Evolutionary conservation across 2,329 filamentous ascomycete species (phyloP), one percentile per base, ranked within the genome.

Genomic region (Thelonectria olida): DNA sequence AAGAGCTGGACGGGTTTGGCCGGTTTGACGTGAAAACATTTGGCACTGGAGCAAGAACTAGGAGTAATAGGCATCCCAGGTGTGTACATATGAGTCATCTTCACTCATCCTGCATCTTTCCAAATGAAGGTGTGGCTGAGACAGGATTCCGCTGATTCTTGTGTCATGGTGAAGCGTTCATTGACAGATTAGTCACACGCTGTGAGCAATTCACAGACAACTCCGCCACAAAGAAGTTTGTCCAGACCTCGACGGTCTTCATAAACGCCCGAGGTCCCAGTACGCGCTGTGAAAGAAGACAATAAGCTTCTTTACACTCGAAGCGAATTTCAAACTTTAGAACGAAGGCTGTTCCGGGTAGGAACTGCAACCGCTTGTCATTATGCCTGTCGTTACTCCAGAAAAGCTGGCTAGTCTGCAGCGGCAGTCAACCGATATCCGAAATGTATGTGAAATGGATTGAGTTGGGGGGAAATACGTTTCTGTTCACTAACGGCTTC

Each of bases 341-440:
- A 53, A 23, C 51, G 41, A 47, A 15, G 49, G 42, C 25, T 41
- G 23, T 62, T 63, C 42, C 41, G 45, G 39, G 44, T 54, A 52
- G 28, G 19, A 49, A n/a, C 54, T 63, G 49, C 22, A 45, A 53
- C 42, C 23, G 42, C 39, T 53, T 60, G 51, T 54, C 79, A 85
- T 73, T 61, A 99, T 99, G 96, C 95, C 96, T 67, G 90, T 97
- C 68, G 93, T 99, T 69, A 91, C 88, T 66, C 89, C 94, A 66
- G 92, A 97, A 70, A 94, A 96, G 84, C 88, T 99, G 74, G 91
- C 96, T 70, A 88, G 89, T 78, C 88, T 99, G 70, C 96, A 99
- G 83, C 88, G 89, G 76, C 91, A 94, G 76, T 88, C 93, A 70
- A 88, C 94, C 67, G 92, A 94, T 78, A 91, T 99, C 75, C 88